Evolutionary conservation across 2,329 filamentous ascomycete genomes (phyloP).

Genomic region (Rutstroemia sp.): DNA sequence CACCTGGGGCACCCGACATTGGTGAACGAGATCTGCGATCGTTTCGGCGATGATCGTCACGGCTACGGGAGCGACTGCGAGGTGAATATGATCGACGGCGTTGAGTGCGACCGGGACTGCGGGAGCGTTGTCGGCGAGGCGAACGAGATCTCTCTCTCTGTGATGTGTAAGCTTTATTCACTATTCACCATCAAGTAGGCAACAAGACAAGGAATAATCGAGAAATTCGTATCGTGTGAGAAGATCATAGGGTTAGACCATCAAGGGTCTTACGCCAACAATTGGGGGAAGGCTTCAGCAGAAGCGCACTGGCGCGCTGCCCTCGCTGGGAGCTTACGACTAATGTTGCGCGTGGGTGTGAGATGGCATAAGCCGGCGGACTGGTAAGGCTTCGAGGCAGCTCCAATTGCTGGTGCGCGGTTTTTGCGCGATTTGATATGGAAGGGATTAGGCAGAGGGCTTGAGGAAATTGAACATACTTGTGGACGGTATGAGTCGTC

Average conservation of each 20-base stretch:
- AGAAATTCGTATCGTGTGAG: slow-evolving; percentile 11
- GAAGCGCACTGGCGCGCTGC: slow-evolving; percentile 7
- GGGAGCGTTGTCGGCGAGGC: slow-evolving; percentile 62
- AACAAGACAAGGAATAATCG: slow-evolving; percentile 15
- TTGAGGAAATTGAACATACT: slow-evolving; percentile 6
- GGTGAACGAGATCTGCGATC: slow-evolving; percentile 77
- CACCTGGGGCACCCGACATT: slow-evolving; percentile 65
- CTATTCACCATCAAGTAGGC: slow-evolving; percentile 18
- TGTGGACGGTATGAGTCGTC: slow-evolving; percentile 13
- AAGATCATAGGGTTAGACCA: slow-evolving; percentile 6
- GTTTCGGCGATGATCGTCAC: slow-evolving; percentile 68
- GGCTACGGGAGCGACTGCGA: slow-evolving; percentile 70
- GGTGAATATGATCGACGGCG: slow-evolving; percentile 73
- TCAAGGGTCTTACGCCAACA: slow-evolving; percentile 16
- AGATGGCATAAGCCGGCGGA: slow-evolving; percentile 6
- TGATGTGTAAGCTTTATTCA: slow-evolving; percentile 29
- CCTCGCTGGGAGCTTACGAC: slow-evolving; percentile 6
- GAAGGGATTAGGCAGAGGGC: not conserved
- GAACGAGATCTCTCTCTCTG: slow-evolving; percentile 84
- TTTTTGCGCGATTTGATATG: slow-evolving; percentile 1
- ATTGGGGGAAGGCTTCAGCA: slow-evolving; percentile 3
- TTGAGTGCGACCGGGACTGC: slow-evolving; percentile 51
- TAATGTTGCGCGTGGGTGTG: slow-evolving; percentile 5
- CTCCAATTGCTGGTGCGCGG: not conserved
- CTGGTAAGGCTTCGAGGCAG: not conserved